phyloP scores from a whole-genome alignment of 805 yeast genomes.

The Nakazawaea anatomiae region DNA sequence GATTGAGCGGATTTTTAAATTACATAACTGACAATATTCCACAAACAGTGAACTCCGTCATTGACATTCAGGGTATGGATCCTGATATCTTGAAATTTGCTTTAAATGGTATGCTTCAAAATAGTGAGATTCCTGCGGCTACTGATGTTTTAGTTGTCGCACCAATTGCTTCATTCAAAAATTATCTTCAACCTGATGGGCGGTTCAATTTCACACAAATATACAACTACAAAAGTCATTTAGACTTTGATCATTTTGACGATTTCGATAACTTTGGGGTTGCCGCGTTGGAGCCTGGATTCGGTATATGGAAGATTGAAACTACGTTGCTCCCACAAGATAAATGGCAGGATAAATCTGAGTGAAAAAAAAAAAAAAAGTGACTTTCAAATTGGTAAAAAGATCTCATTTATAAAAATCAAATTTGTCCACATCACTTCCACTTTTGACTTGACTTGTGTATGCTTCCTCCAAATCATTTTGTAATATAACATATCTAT shows the following conservation, averaged over 20 bases:
- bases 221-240: constrained; percentile 41
- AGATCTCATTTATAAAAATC: constrained; percentile 78
- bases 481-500: constrained; percentile 93
- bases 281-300: constrained; percentile 53
- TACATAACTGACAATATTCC: constrained; percentile 6
- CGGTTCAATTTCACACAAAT: constrained; percentile 12
- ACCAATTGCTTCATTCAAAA: constrained; percentile 29
- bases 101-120: constrained; percentile 1
- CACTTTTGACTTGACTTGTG: constrained; percentile 92
- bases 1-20: constrained; percentile 8
- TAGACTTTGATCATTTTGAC: constrained; percentile 75
- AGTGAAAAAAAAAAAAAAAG: constrained; percentile 1
- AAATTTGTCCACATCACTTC: constrained; percentile 92
- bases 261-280: constrained; percentile 27
- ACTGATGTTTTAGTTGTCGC: constrained; percentile 20
- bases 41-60: constrained; percentile 17
- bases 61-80: constrained; percentile 44
- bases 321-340: neutral
- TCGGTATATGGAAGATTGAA: constrained; percentile 41
- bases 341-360: neutral
- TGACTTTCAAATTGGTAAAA: neutral
- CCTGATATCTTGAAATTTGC: constrained; percentile 3
- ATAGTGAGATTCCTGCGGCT: constrained; percentile 9
- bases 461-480: constrained; percentile 97
- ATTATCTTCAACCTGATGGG: neutral